Evolutionary conservation across 441 rosid species (phyloP), one percentile per base, ranked within the genome.

Genomic region (Theobroma grandiflorum): DNA sequence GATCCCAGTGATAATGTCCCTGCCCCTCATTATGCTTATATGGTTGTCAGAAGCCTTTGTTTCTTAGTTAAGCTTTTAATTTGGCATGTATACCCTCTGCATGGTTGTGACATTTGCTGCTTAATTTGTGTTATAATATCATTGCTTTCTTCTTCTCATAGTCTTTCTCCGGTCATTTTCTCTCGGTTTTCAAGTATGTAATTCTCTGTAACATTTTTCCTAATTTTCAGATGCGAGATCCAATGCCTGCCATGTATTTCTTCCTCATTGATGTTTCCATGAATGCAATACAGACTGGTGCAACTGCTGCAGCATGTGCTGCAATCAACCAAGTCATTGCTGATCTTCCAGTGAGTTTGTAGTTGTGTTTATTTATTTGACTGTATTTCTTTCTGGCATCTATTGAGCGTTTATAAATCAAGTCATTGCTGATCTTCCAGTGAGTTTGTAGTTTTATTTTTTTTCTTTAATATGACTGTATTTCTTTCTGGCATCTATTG

Each of bases 231-330:
- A 91, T 90, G 76, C 93, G 97, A 83, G 99, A 95, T 78, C 98
- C 99, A 59, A 92, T 95, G 99, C 98, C 93, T 6, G 95, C 95
- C 20, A 95, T 94, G 20, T 94, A 90, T 84, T 94, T 95, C 87
- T 94, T 92, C 80, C 94, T 95, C 71, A 83, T 95, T 80, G 98
- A 95, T 85, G 99, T 95, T 81, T 95, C 98, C 52, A 87, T 95
- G 97, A 90, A 91, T 89, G 95, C 97, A 47, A 76, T 95, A 78
- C 97, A 95, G 86, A 95, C 94, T 42, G 96, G 98, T 82, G 96
- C 98, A 55, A 92, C 99, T 84, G 99, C 98, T 64, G 99, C 98
- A 69, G 98, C 98, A 78, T 93, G 98, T 86, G 90, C 89, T 86
- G 95, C 98, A 78, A 90, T 95, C 79, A 90, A 76, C 83, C 98